Conservation (phyloP, 2,329 filamentous ascomycete species). For the Trematosphaeria pertusa region DNA sequence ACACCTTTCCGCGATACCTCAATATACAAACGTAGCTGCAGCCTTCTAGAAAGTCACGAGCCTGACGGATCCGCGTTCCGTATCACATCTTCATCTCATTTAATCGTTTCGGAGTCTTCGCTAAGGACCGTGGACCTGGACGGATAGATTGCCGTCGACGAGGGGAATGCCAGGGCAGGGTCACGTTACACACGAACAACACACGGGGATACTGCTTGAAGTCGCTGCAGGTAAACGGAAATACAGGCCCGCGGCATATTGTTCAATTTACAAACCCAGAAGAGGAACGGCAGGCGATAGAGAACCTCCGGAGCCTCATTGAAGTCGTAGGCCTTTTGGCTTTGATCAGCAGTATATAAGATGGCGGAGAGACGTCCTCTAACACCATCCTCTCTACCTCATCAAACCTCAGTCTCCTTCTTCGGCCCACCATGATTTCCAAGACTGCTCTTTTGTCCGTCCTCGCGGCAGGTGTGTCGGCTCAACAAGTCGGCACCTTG, state of each 20-base stretch:
- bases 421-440: slow-evolving; percentile 51
- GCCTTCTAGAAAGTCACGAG: slow-evolving; percentile 12
- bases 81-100: slow-evolving; percentile 10
- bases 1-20: not conserved
- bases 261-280: slow-evolving; percentile 5
- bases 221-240: slow-evolving; percentile 5
- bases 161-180: slow-evolving; percentile 1
- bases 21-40: slow-evolving; percentile 4
- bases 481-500: slow-evolving; percentile 46
- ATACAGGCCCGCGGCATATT: slow-evolving; percentile 16
- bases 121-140: slow-evolving; percentile 4
- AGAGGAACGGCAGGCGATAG: slow-evolving; percentile 5
- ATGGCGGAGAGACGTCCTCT: not conserved
- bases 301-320: not conserved
- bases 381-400: slow-evolving; percentile 4
- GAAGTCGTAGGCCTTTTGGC: not conserved
- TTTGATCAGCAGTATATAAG: slow-evolving; percentile 10
- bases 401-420: slow-evolving; percentile 1
- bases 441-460: slow-evolving; percentile 46
- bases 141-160: slow-evolving; percentile 12
- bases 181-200: slow-evolving; percentile 9
- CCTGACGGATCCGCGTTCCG: slow-evolving; percentile 17
- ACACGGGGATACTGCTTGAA: slow-evolving; percentile 2
- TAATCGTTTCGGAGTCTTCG: slow-evolving; percentile 1
- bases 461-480: slow-evolving; percentile 52